Evolutionary conservation across 768 basidiomycete species (phyloP).

Genomic region (Leccinum imitatum): DNA sequence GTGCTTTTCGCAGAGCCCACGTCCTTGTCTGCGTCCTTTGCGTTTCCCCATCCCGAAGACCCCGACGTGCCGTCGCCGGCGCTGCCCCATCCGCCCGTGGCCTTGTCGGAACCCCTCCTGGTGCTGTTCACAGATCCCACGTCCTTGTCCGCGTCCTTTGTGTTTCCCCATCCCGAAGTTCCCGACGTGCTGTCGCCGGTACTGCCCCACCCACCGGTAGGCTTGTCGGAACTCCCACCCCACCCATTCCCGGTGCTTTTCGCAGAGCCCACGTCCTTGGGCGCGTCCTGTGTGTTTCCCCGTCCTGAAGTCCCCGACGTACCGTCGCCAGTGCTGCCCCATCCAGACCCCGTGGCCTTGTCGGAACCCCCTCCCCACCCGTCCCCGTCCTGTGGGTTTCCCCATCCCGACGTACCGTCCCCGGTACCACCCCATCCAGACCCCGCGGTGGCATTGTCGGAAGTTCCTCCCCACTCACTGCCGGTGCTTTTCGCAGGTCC

Average conservation of each 20-base stretch:
- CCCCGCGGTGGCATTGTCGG: background rate
- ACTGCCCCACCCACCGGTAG: constrained; percentile 4
- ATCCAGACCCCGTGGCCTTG: background rate
- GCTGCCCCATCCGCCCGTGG: background rate
- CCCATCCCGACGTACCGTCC: constrained; percentile 8
- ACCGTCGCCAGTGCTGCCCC: background rate
- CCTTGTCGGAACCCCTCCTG: background rate
- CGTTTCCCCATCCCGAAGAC: background rate
- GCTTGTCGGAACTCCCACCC: background rate
- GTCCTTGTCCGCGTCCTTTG: background rate
- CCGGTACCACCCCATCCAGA: constrained; percentile 9
- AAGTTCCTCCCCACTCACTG: constrained; percentile 7
- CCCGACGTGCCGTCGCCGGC: background rate
- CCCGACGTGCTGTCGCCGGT: background rate
- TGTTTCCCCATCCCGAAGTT: constrained; percentile 11
- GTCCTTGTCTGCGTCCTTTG: background rate
- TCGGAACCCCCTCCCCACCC: background rate
- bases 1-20: background rate
- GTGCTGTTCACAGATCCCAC: background rate
- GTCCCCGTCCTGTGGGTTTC: background rate
- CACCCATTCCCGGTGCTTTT: background rate
- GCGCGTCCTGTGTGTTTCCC: background rate
- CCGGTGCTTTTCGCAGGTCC: constrained; percentile 1
- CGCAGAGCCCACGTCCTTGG: background rate
- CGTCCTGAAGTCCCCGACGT: background rate